Evolutionary conservation across 352 stramenopile genomes (phyloP).

Genomic region (Pythium brachiatum): DNA sequence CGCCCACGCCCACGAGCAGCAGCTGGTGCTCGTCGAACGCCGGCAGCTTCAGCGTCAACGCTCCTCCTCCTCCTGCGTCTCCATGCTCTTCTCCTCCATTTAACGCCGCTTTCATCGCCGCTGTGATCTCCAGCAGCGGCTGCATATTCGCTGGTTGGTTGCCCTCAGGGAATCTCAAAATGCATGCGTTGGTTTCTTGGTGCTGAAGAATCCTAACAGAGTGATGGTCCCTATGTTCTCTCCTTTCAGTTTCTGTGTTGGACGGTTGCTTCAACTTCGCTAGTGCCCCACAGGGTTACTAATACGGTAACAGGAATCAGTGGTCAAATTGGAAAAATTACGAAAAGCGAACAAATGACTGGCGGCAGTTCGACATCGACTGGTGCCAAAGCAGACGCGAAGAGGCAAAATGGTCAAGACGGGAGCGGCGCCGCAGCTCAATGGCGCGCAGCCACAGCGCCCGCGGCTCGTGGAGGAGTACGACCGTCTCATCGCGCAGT

Average conservation of each 20-base stretch:
- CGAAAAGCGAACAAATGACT: constrained; percentile 15
- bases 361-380: constrained; percentile 2
- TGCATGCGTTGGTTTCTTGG: neutral
- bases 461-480: constrained; percentile 31
- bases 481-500: constrained; percentile 52
- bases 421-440: neutral
- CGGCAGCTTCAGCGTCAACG: constrained; percentile 9
- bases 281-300: constrained; percentile 3
- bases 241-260: neutral
- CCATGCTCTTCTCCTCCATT: neutral
- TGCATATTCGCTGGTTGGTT: constrained; percentile 1
- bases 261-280: constrained; percentile 18
- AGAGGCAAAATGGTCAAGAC: constrained; percentile 20
- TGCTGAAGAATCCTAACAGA: constrained; percentile 4
- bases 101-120: neutral
- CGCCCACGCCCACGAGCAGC: constrained; percentile 31
- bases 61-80: constrained; percentile 4
- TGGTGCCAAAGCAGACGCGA: constrained; percentile 15
- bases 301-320: neutral
- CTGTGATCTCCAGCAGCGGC: neutral
- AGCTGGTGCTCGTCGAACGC: constrained; percentile 15
- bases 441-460: constrained; percentile 7
- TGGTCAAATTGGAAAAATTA: constrained; percentile 12
- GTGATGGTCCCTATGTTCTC: constrained; percentile 15
- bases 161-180: neutral